These are phyloP conservation scores for Coemansia sp. DNA, from an alignment of 192 early-diverging fungal species.

Conservation along the genomic window DNA sequence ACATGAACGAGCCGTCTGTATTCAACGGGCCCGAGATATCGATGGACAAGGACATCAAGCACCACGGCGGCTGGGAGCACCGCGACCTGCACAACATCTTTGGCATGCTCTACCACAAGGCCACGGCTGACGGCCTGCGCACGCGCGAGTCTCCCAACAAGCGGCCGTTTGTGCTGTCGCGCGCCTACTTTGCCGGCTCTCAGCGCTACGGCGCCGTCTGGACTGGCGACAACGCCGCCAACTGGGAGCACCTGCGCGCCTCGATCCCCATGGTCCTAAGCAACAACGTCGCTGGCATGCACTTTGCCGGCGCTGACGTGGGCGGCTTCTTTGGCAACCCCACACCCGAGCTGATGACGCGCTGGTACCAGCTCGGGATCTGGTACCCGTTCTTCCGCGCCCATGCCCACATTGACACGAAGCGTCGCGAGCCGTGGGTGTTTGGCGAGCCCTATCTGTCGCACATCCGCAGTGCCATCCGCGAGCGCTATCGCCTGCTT, in stretches of 20 bases:
- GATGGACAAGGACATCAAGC: slow-evolving; percentile 90
- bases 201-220: slow-evolving; percentile 96
- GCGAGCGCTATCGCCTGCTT: slow-evolving; percentile 81
- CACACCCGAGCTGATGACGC: slow-evolving; percentile 76
- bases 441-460: slow-evolving; percentile 81
- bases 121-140: slow-evolving; percentile 79
- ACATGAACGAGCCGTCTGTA: slow-evolving; percentile 99
- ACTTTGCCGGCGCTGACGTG: slow-evolving; percentile 93
- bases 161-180: slow-evolving; percentile 92
- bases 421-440: slow-evolving; percentile 95
- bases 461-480: slow-evolving; percentile 76
- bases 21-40: slow-evolving; percentile 98
- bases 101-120: slow-evolving; percentile 81
- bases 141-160: slow-evolving; percentile 56
- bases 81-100: slow-evolving; percentile 95
- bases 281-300: slow-evolving; percentile 82
- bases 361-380: slow-evolving; percentile 97
- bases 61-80: slow-evolving; percentile 86
- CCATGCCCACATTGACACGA: slow-evolving; percentile 97
- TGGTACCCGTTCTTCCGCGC: slow-evolving; percentile 98
- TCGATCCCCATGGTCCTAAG: slow-evolving; percentile 89
- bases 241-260: slow-evolving; percentile 81
- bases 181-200: slow-evolving; percentile 95
- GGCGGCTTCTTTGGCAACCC: slow-evolving; percentile 98
- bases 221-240: slow-evolving; percentile 95